These are phyloP conservation scores for Penstemon davidsonii DNA, from an alignment of 257 asterid genomes.

Conservation along the genomic window DNA sequence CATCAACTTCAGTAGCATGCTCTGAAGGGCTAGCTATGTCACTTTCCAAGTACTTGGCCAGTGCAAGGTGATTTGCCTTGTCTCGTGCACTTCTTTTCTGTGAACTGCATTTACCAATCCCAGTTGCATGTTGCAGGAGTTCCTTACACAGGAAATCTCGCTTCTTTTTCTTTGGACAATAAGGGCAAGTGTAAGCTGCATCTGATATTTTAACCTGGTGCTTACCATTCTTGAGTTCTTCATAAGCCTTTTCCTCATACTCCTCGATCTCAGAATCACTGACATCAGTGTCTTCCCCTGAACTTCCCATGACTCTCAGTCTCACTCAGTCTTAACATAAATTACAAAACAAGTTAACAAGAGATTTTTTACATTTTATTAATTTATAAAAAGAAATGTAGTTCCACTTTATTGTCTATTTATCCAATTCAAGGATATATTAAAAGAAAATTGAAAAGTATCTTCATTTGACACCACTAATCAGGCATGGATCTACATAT, in stretches of 20 bases:
- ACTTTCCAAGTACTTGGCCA: constrained; percentile 64
- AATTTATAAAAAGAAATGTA: too few species aligned
- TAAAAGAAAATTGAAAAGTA: too few species aligned
- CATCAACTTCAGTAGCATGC: constrained; percentile 39
- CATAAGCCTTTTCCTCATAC: constrained; percentile 36
- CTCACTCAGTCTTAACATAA: constrained; percentile 21
- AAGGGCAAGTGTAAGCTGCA: constrained; percentile 66
- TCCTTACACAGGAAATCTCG: constrained; percentile 51
- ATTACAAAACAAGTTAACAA: background rate
- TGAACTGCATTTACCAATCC: constrained; percentile 54
- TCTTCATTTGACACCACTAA: too few species aligned
- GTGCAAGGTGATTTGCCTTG: constrained; percentile 68
- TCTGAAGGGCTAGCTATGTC: constrained; percentile 47
- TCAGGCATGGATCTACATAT: too few species aligned
- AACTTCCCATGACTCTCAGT: constrained; percentile 39
- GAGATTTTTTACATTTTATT: too few species aligned
- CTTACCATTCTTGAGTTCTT: constrained; percentile 57
- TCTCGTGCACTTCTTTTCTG: constrained; percentile 57
- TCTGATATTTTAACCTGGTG: constrained; percentile 53
- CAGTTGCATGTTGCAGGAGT: constrained; percentile 67
- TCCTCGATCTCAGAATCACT: constrained; percentile 39
- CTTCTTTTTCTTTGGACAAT: constrained; percentile 66
- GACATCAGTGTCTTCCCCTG: constrained; percentile 38
- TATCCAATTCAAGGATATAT: too few species aligned
- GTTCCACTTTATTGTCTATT: too few species aligned